A percentile compares a stretch with the other conserved stretches of the same genome.
Conservation (phyloP, 108 stramenopile genomes). For the Conticribra guillardii region DNA sequence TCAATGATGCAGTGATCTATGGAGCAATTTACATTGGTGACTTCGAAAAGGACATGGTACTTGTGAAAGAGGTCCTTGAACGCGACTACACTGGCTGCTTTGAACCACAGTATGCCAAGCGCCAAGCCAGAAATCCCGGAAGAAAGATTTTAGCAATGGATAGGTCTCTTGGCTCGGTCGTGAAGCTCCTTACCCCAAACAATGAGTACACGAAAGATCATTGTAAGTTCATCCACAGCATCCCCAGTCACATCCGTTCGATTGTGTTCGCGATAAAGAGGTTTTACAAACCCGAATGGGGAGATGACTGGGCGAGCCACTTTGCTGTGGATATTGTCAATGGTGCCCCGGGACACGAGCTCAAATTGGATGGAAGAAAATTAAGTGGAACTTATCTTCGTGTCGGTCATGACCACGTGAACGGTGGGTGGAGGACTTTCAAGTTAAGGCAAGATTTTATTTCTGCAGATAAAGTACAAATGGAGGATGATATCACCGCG, state of each 20-base stretch:
- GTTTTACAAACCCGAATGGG: conserved; percentile 56
- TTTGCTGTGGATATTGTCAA: conserved; percentile 63
- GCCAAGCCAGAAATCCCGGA: conserved; percentile 25
- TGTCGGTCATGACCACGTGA: conserved; percentile 44
- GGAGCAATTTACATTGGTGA: conserved; percentile 60
- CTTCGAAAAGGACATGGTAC: conserved; percentile 56
- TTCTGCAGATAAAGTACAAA: conserved; percentile 61
- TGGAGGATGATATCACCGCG: conserved; percentile 70
- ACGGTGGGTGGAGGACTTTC: conserved; percentile 60
- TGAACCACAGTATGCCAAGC: conserved; percentile 47
- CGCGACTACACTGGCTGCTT: conserved; percentile 55
- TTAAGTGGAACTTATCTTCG: conserved; percentile 59
- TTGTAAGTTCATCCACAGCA: conserved; percentile 47
- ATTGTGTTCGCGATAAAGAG: conserved; percentile 65
- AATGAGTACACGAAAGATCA: conserved; percentile 57
- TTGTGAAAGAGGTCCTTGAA: conserved; percentile 43
- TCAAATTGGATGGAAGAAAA: conserved; percentile 57
- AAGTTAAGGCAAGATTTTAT: conserved; percentile 62
- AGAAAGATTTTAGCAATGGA: conserved; percentile 46
- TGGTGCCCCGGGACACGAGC: conserved; percentile 58
- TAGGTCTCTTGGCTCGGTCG: conserved; percentile 57
- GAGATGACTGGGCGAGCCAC: conserved; percentile 47
- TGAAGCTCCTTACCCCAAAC: conserved; percentile 63
- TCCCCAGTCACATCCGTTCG: conserved; percentile 54
- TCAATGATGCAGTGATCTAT: conserved; percentile 62